These are phyloP conservation scores for Microdochium nivale DNA, from an alignment of 2,329 filamentous ascomycete species.

Conservation along the genomic window DNA sequence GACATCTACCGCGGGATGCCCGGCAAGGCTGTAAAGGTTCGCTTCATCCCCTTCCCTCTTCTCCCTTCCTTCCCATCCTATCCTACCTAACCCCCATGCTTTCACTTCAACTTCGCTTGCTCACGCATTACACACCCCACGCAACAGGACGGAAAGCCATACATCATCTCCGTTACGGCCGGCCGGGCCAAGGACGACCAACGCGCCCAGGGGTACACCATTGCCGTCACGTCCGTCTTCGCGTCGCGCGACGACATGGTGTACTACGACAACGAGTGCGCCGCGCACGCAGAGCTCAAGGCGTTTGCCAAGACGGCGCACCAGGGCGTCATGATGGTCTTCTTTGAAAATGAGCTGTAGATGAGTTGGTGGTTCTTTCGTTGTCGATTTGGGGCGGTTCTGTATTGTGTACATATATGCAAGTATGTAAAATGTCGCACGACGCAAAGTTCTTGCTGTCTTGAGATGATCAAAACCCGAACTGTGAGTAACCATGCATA, in stretches of 20 bases:
- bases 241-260: slow-evolving; percentile 48
- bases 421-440: too few relatives aligned
- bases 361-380: not conserved
- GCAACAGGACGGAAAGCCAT: slow-evolving; percentile 55
- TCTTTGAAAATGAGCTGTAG: slow-evolving; percentile 12
- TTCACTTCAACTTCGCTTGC: too few relatives aligned
- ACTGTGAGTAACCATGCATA: too few relatives aligned
- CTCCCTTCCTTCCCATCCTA: too few relatives aligned
- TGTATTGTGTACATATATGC: too few relatives aligned
- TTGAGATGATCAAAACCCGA: too few relatives aligned
- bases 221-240: slow-evolving; percentile 48
- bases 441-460: too few relatives aligned
- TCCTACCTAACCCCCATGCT: too few relatives aligned
- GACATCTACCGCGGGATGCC: slow-evolving; percentile 23
- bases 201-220: slow-evolving; percentile 48
- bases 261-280: slow-evolving; percentile 46
- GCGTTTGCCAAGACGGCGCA: slow-evolving; percentile 20
- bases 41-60: too few relatives aligned
- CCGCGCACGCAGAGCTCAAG: slow-evolving; percentile 21
- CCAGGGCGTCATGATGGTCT: slow-evolving; percentile 41
- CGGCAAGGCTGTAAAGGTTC: slow-evolving; percentile 21
- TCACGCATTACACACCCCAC: too few relatives aligned
- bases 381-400: too few relatives aligned
- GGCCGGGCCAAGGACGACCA: slow-evolving; percentile 40
- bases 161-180: slow-evolving; percentile 44